Conservation (phyloP, 169 alveolate genomes). For the Plasmodium sp. region DNA sequence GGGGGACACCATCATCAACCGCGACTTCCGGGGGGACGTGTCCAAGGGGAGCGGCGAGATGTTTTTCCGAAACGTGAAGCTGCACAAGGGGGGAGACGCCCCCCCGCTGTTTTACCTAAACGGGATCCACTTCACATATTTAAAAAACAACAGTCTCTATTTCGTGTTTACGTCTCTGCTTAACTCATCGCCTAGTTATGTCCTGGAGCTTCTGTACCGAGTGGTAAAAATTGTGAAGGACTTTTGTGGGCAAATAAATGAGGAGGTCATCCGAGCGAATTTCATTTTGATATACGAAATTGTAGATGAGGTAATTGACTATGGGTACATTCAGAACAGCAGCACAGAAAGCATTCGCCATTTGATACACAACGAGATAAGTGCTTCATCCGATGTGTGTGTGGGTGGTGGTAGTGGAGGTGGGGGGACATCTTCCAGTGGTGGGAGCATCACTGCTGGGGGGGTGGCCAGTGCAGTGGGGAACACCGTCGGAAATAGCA, state of each 20-base stretch:
- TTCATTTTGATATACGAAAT: slow-evolving; percentile 97
- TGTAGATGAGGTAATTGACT: slow-evolving; percentile 96
- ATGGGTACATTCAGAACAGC: slow-evolving; percentile 96
- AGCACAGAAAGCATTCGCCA: slow-evolving; percentile 94
- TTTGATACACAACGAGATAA: slow-evolving; percentile 78
- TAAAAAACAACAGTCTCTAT: slow-evolving; percentile 88
- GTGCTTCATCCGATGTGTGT: not conserved
- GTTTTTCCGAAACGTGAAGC: slow-evolving; percentile 92
- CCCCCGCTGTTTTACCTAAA: slow-evolving; percentile 86
- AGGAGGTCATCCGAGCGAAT: slow-evolving; percentile 96
- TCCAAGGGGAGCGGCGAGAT: slow-evolving; percentile 91
- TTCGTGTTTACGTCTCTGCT: slow-evolving; percentile 94
- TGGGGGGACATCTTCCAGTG: not conserved
- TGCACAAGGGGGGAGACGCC: slow-evolving; percentile 88
- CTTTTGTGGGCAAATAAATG: slow-evolving; percentile 97
- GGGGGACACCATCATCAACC: slow-evolving; percentile 94
- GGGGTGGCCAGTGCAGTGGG: not conserved
- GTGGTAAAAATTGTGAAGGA: slow-evolving; percentile 92
- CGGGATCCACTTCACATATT: slow-evolving; percentile 91
- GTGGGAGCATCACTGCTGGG: not conserved
- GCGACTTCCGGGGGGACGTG: slow-evolving; percentile 94
- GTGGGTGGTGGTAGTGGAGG: not conserved
- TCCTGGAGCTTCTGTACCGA: slow-evolving; percentile 90
- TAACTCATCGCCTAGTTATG: slow-evolving; percentile 94
- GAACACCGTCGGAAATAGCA: not conserved